Percentiles rank a stretch among this genome's conserved stretches.
Evolutionary conservation across 129 eudicot species (phyloP).

Genomic region (Lactuca sativa): DNA sequence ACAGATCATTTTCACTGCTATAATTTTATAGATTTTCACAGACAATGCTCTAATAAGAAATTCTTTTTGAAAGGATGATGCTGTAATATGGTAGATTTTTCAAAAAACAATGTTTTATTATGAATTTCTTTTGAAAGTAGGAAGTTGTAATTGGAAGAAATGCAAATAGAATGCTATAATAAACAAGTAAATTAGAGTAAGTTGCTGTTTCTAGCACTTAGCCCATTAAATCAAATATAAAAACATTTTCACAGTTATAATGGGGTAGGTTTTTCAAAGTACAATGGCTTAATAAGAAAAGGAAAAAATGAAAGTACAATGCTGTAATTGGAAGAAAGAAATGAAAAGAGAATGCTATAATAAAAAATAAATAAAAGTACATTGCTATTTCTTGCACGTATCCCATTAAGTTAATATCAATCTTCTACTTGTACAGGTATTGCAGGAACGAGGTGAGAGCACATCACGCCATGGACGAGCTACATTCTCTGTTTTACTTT

Average conservation of each 20-base stretch:
- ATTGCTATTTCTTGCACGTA: background rate
- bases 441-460: constrained; percentile 99
- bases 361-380: too few relatives aligned
- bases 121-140: background rate
- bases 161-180: background rate
- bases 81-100: too few relatives aligned
- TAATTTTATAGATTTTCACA: too few relatives aligned
- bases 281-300: background rate
- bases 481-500: constrained; percentile 93
- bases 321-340: too few relatives aligned
- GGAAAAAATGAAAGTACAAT: too few relatives aligned
- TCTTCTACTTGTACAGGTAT: constrained; percentile 58
- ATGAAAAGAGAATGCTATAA: too few relatives aligned
- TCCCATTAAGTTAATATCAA: background rate
- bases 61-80: too few relatives aligned
- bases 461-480: constrained; percentile 99
- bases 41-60: too few relatives aligned
- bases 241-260: background rate
- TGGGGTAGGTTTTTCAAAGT: background rate
- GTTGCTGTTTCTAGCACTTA: background rate
- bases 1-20: background rate
- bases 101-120: too few relatives aligned
- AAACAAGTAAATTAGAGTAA: background rate
- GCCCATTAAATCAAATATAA: too few relatives aligned
- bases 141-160: background rate